Base-by-base conservation (phyloP, 257 asterid genomes). In the Solanum lycopersicoides region DNA sequence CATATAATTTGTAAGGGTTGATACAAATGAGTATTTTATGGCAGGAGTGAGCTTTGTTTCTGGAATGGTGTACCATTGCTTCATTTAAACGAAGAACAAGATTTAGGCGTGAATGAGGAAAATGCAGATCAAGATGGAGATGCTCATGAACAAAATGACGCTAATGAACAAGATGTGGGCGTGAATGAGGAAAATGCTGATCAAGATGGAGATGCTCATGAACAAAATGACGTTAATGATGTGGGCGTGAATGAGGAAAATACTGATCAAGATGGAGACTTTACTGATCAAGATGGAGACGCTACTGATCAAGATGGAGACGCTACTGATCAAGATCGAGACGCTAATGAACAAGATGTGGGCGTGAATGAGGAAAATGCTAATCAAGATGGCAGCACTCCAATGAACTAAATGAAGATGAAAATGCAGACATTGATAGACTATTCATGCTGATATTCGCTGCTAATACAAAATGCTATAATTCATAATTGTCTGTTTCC, bases 241-340 rank as follows among this genome's bases (percentile, higher is more conserved):
- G 9, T 8, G 15, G 60, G 2, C 6, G 0, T 20, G 6, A 50
- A 50, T 50, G 8, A 8, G 15, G 60, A 5, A 6, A 0, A 20
- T 50, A 50, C 60, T 50, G 60, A 50, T 15, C 60, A 15, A 50
- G 59, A 15, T 50, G 13, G 18, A 42, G 47, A 10, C 47, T 0
- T 6, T 47, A 47, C 15, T 47, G 20, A 47, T 47, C 20, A 47
- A 50, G 59, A 50, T 50, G 20, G 8, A 50, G 59, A 15, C 1
- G n/a, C n/a, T n/a, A n/a, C 60, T 15, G 60, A 50, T 50, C 23
- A 53, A 53, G 23, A 53, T 53, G 7, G 9, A 53, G 60, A 53
- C 23, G 0, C 9, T 53, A 16, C 7, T 53, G 66, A 59, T 20
- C 66, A 23, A 59, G 66, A 21, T 59, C 11, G 25, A 6, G 63